Conservation (phyloP, 345 rosid genomes). For the sweet orange (Citrus sinensis) region DVS_A1.0 CM039166.1:2760501-2761000, state of each 20-base stretch:
- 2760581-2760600: neutral
- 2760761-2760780: neutral
- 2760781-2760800: neutral
- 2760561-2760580: neutral
- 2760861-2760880: too few species aligned
- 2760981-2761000: conserved; percentile 2
- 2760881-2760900: conserved; percentile 57
- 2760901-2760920: conserved; percentile 46
- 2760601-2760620: neutral
- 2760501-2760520: neutral
- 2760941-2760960: conserved; percentile 14
- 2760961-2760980: conserved; percentile 6
- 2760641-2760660: conserved; percentile 76
- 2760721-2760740: conserved; percentile 97
- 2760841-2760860: neutral
- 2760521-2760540: too few species aligned
- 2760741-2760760: neutral
- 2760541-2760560: neutral
- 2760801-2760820: neutral
- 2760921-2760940: conserved; percentile 18
- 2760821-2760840: neutral
- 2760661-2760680: conserved; percentile 91
- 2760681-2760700: conserved; percentile 89
- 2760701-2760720: conserved; percentile 96
- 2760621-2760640: neutral